Conservation (phyloP, 164 flowering plant genomes). For the Warburgia ugandensis region DNA sequence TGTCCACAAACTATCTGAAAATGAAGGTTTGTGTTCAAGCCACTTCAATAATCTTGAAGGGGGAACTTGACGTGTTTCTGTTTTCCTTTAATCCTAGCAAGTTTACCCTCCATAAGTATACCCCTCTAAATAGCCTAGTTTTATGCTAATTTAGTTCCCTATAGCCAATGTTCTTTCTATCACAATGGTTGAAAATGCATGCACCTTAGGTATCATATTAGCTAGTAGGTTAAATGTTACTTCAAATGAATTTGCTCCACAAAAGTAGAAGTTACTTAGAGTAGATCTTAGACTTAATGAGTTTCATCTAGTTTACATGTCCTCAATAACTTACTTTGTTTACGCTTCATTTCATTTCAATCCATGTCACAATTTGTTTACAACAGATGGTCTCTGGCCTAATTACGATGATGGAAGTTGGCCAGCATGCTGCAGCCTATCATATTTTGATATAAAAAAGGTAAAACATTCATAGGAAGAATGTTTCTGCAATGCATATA, state of each 20-base stretch:
- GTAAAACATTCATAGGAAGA: no score
- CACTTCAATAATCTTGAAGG: neutral
- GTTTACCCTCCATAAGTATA: conserved; percentile 13
- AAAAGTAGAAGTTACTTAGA: neutral
- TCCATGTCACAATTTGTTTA: conserved; percentile 3
- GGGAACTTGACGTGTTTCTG: neutral
- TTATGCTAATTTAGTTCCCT: neutral
- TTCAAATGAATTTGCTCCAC: neutral
- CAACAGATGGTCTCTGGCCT: conserved; percentile 75
- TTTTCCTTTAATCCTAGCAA: conserved; percentile 2
- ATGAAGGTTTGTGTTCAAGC: no score
- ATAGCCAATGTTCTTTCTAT: neutral
- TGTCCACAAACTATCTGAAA: no score
- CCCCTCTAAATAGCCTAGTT: neutral
- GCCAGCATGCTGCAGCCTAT: conserved; percentile 61
- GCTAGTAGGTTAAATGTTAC: neutral
- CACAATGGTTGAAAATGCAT: neutral
- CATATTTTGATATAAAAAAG: conserved; percentile 49
- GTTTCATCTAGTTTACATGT: conserved; percentile 6
- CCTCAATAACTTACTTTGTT: neutral
- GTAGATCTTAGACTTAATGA: neutral
- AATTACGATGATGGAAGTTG: conserved; percentile 80
- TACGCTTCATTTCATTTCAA: neutral
- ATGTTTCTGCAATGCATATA: conserved; percentile 6
- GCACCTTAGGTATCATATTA: neutral